phyloP scores from a whole-genome alignment of 148 eudicot genomes.

The Polygonum maritimum region DNA sequence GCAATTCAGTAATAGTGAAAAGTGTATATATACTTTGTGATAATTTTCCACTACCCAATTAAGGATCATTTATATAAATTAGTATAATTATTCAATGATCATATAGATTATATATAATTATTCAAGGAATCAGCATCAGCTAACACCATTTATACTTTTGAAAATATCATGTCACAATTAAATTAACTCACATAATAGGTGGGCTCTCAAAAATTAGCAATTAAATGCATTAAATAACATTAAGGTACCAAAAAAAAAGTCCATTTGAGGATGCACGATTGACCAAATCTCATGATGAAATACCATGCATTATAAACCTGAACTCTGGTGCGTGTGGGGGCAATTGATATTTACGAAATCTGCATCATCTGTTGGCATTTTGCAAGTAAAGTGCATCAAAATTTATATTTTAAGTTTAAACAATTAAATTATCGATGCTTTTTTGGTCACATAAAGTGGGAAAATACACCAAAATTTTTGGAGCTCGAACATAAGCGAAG shows the following conservation, averaged over 20 bases:
- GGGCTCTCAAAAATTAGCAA: no score
- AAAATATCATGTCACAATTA: no score
- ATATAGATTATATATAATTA: no score
- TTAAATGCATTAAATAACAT: no score
- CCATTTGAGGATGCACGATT: background rate
- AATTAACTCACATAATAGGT: no score
- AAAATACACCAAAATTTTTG: constrained; percentile 9
- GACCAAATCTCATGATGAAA: background rate
- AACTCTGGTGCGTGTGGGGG: background rate
- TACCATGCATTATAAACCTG: background rate
- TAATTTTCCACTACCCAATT: no score
- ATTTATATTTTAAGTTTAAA: background rate
- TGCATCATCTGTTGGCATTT: background rate
- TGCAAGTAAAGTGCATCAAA: background rate
- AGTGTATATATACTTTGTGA: no score
- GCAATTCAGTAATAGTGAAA: no score
- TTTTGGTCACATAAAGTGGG: background rate
- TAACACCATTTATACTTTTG: no score
- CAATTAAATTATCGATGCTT: background rate
- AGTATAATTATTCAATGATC: no score
- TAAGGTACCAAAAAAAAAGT: background rate
- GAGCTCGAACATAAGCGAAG: constrained; percentile 16
- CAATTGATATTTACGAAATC: background rate
- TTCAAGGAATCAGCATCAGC: no score
- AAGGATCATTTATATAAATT: no score